Evolutionary conservation across 78 protist species (phyloP).

Genomic region (Emiliania huxleyi): DNA sequence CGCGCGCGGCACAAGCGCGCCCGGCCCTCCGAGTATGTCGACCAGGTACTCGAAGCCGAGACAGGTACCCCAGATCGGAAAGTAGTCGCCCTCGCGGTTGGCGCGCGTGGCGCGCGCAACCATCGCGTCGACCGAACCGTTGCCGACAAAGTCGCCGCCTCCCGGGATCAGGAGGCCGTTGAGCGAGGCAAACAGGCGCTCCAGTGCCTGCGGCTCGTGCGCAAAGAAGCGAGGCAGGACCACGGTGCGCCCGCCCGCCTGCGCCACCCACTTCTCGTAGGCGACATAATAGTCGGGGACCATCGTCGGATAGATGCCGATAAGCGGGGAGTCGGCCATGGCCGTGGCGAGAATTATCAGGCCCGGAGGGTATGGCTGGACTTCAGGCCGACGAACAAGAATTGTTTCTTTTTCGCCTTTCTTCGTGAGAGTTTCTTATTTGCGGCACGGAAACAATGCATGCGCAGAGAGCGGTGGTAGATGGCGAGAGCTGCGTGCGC

Average conservation of each 20-base stretch:
- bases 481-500: too few species aligned
- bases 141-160: neutral
- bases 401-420: too few species aligned
- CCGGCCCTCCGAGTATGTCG: neutral
- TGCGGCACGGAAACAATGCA: too few species aligned
- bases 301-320: neutral
- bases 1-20: neutral
- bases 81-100: neutral
- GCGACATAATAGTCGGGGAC: neutral
- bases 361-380: too few species aligned
- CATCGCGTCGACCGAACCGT: neutral
- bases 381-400: too few species aligned
- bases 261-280: neutral
- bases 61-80: neutral
- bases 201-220: neutral
- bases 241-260: neutral
- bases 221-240: neutral
- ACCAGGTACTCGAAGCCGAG: neutral
- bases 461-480: too few species aligned
- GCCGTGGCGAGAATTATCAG: too few species aligned
- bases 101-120: neutral
- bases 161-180: neutral
- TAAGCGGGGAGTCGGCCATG: too few species aligned
- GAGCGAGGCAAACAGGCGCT: neutral
- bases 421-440: too few species aligned